A percentile compares a stretch with the other conserved stretches of the same genome.
These are phyloP conservation scores for Vigna unguiculata DNA, from an alignment of 306 rosid species.

Conservation along the genomic window DNA sequence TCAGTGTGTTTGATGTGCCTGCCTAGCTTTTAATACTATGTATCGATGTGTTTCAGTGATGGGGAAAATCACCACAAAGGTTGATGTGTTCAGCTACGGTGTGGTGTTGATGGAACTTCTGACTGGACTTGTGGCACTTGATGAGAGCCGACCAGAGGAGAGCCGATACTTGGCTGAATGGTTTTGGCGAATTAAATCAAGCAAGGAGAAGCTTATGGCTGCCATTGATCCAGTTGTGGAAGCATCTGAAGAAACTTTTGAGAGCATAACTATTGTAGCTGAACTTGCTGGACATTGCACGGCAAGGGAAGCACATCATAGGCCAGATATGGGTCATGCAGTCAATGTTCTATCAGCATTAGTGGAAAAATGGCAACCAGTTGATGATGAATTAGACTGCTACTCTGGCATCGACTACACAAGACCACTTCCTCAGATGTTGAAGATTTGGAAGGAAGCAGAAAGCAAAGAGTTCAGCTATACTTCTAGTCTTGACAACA, in stretches of 20 bases:
- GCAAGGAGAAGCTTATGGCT: constrained; percentile 64
- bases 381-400: constrained; percentile 52
- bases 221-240: constrained; percentile 71
- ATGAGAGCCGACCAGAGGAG: constrained; percentile 81
- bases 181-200: constrained; percentile 76
- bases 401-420: constrained; percentile 59
- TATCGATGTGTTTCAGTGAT: constrained; percentile 62
- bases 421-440: constrained; percentile 73
- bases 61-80: constrained; percentile 92
- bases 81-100: constrained; percentile 82
- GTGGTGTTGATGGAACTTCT: constrained; percentile 83
- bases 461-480: constrained; percentile 58
- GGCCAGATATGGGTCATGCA: constrained; percentile 89
- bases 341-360: constrained; percentile 65
- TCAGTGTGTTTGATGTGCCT: not conserved
- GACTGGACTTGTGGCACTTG: constrained; percentile 79
- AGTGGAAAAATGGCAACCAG: constrained; percentile 79
- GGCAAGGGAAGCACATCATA: constrained; percentile 73
- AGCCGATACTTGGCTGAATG: constrained; percentile 81
- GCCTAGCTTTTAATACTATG: constrained; percentile 16
- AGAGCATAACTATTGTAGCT: constrained; percentile 58
- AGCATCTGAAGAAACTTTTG: constrained; percentile 55
- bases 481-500: constrained; percentile 56
- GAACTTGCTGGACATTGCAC: constrained; percentile 91
- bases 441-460: constrained; percentile 75